Evolutionary conservation across 352 stramenopile genomes (phyloP).

Genomic region (Thalassiosira livingstoniorum): DNA sequence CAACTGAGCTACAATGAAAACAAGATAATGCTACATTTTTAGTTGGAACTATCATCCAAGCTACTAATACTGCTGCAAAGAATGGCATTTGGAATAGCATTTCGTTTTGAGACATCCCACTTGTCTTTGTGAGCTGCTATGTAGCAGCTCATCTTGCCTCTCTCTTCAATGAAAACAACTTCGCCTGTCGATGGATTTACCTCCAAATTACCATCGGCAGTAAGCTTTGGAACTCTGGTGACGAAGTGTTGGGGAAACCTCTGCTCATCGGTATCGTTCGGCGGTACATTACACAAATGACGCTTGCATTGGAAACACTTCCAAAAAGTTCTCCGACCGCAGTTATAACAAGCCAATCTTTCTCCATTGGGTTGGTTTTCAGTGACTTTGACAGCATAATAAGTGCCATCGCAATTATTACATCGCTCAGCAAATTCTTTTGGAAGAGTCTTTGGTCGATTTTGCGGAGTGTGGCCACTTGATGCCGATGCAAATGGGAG

Average conservation of each 20-base stretch:
- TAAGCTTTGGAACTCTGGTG: background rate
- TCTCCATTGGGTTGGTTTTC: background rate
- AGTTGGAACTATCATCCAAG: no score
- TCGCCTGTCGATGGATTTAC: no score
- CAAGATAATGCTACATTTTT: no score
- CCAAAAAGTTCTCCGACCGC: background rate
- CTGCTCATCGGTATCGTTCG: background rate
- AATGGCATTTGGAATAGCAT: no score
- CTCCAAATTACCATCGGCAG: background rate
- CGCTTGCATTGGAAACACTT: conserved; percentile 1
- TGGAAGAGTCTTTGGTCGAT: background rate
- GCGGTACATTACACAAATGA: background rate
- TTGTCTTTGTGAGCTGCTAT: no score
- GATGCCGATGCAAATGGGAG: background rate
- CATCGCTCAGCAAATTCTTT: background rate
- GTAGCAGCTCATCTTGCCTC: no score
- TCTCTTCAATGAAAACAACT: no score
- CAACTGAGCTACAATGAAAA: no score
- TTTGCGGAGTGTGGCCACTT: conserved; percentile 1
- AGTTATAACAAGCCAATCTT: background rate
- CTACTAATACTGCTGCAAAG: no score
- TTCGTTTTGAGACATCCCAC: no score
- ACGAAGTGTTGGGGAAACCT: conserved; percentile 2
- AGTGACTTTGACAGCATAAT: background rate
- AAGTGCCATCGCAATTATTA: conserved; percentile 2